Base-by-base conservation (phyloP, 495 filamentous ascomycete species). In the Penicillium bialowiezense region DNA sequence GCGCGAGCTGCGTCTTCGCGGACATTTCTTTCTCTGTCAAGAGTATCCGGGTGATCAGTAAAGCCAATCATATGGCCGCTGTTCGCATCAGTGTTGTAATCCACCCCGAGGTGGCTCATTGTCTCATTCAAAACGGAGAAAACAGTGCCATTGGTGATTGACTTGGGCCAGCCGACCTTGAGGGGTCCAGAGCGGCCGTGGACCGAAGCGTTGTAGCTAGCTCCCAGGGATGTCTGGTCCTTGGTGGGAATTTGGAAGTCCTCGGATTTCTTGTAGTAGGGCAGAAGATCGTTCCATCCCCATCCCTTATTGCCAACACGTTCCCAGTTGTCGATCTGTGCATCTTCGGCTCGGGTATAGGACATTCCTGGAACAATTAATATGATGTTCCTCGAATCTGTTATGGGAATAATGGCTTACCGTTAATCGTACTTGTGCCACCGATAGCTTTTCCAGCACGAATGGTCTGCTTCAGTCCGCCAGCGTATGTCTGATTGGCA, bases 401-500 rank as follows among this genome's bases (percentile, higher is more conserved):
- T 26, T 26, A n/a, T 26, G 23, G 8, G 8, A 26, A 26, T 26
- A 8, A 8, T 26, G 8, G 8, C 8, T 26, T 26, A 8, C 23
- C 23, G 8, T 26, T 26, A 26, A 78, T 49, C 0, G 67, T 70
- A 51, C 67, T 73, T 9, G 61, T 71, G 5, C 75, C 72, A 1
- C 75, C 71, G 8, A 78, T 47, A 10, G 70, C 64, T 33, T 63
- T 70, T 5, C 75, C 75, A 19, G 70, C 56, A 4, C 45, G 55
- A 50, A 63, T 70, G 9, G 62, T 52, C 6, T 77, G 55, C 9
- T 46, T 59, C 21, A 63, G 58, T 20, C 66, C 71, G 45, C 52
- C 55, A 18, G 74, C 48, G 0, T 60, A 66, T 19, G 60, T 48
- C 52, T 77, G 75, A 7, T 61, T 50, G 7, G 43, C 59, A 14